These are phyloP conservation scores for Skeletonema menzelii DNA, from an alignment of 108 stramenopile genomes.

Conservation along the genomic window DNA sequence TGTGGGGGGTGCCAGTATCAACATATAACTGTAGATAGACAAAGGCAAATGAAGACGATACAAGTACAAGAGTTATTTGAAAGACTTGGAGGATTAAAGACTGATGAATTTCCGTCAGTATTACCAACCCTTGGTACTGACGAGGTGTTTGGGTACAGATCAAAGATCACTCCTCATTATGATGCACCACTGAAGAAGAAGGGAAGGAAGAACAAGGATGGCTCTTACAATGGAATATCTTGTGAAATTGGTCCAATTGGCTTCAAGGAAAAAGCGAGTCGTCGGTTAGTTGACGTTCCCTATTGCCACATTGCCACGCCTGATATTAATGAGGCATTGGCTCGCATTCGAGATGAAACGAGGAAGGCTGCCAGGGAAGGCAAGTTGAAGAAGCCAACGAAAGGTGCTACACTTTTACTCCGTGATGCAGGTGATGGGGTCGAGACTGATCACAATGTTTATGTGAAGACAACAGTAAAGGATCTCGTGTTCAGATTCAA, in stretches of 20 bases:
- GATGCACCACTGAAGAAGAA: constrained; percentile 74
- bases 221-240: neutral
- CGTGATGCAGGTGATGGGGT: constrained; percentile 81
- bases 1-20: constrained; percentile 99
- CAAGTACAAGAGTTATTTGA: constrained; percentile 83
- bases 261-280: constrained; percentile 76
- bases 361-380: constrained; percentile 45
- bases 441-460: constrained; percentile 80
- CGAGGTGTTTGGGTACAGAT: constrained; percentile 87
- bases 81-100: constrained; percentile 64
- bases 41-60: constrained; percentile 91
- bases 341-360: constrained; percentile 54
- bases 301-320: constrained; percentile 94
- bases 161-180: constrained; percentile 97
- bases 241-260: constrained; percentile 72
- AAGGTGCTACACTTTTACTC: constrained; percentile 90
- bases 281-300: constrained; percentile 88
- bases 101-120: constrained; percentile 43
- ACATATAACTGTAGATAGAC: constrained; percentile 85
- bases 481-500: constrained; percentile 74
- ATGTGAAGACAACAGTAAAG: constrained; percentile 75
- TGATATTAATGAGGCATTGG: constrained; percentile 84
- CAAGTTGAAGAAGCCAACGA: constrained; percentile 51
- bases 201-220: constrained; percentile 11
- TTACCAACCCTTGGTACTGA: constrained; percentile 84